These are phyloP conservation scores for Dictyostelium intermedium DNA, from an alignment of 78 protist species.

Conservation along the genomic window DNA sequence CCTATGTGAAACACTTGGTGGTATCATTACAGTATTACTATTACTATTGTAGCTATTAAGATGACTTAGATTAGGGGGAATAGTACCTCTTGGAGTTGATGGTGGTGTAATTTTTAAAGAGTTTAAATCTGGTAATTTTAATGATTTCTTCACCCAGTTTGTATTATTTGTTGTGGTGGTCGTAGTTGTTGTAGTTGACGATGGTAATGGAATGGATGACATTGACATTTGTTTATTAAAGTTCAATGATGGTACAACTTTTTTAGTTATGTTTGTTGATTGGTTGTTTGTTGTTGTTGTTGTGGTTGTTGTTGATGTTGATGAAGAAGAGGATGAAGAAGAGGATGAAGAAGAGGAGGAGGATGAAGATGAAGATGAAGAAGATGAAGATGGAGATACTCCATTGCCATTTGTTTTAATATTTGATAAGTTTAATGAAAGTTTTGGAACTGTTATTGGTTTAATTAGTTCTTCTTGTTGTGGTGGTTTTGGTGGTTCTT, in stretches of 20 bases:
- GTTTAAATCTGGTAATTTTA: neutral
- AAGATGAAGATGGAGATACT: neutral
- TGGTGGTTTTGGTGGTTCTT: neutral
- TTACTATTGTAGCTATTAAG: neutral
- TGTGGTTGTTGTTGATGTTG: neutral
- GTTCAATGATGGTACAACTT: slow-evolving; percentile 24
- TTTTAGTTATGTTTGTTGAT: neutral
- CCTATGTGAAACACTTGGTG: neutral
- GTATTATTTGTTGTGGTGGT: neutral
- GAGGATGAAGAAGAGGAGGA: no score
- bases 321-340: no score
- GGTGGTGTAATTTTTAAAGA: slow-evolving; percentile 13
- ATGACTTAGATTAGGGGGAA: neutral
- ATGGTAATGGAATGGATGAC: neutral
- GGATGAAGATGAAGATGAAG: no score
- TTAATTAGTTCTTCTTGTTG: neutral
- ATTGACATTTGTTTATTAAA: slow-evolving; percentile 40
- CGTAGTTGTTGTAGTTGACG: neutral
- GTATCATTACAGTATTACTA: neutral
- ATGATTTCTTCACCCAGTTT: neutral
- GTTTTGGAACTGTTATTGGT: neutral
- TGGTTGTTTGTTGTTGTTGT: neutral
- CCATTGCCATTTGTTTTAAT: neutral
- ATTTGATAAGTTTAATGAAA: neutral
- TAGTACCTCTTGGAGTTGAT: neutral